Evolutionary conservation across 129 eudicot species (phyloP).

Genomic region (Smallanthus sonchifolius): DNA sequence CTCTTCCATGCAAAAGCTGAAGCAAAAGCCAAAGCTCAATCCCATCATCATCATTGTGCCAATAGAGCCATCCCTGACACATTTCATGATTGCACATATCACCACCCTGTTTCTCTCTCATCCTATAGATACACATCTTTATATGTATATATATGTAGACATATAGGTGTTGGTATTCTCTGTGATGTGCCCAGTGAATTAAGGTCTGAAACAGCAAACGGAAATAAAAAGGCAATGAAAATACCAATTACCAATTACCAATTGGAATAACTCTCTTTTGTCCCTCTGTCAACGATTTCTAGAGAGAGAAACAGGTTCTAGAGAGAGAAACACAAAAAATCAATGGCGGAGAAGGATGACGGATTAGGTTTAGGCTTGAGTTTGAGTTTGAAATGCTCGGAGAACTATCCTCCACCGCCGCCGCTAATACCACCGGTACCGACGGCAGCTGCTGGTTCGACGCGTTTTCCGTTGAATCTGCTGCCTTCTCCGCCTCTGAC

Average conservation of each 20-base stretch:
- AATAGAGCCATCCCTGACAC: slow-evolving; percentile 62
- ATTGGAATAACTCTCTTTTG: slow-evolving; percentile 35
- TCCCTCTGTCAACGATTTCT: slow-evolving; percentile 32
- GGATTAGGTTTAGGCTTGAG: slow-evolving; percentile 41
- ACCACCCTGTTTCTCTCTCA: slow-evolving; percentile 29
- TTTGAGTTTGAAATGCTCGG: slow-evolving; percentile 55
- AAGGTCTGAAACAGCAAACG: slow-evolving; percentile 30
- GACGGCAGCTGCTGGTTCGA: neutral
- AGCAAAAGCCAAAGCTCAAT: slow-evolving; percentile 46
- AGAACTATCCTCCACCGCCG: slow-evolving; percentile 27
- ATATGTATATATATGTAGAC: slow-evolving; percentile 16
- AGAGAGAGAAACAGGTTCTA: neutral
- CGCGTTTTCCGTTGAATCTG: slow-evolving; percentile 38
- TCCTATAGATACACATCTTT: slow-evolving; percentile 8
- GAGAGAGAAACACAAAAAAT: slow-evolving; percentile 15
- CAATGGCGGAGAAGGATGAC: slow-evolving; percentile 52
- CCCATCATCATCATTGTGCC: slow-evolving; percentile 75
- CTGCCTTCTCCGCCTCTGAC: slow-evolving; percentile 38
- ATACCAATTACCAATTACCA: slow-evolving; percentile 32
- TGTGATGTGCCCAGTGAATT: slow-evolving; percentile 34
- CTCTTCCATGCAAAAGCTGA: slow-evolving; percentile 47
- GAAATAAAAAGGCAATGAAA: slow-evolving; percentile 34
- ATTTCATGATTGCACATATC: slow-evolving; percentile 65
- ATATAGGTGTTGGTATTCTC: slow-evolving; percentile 36
- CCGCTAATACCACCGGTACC: slow-evolving; percentile 27